Evolutionary conservation across 495 filamentous ascomycete genomes (phyloP).

Genomic region (Hyaloscypha finlandica): DNA sequence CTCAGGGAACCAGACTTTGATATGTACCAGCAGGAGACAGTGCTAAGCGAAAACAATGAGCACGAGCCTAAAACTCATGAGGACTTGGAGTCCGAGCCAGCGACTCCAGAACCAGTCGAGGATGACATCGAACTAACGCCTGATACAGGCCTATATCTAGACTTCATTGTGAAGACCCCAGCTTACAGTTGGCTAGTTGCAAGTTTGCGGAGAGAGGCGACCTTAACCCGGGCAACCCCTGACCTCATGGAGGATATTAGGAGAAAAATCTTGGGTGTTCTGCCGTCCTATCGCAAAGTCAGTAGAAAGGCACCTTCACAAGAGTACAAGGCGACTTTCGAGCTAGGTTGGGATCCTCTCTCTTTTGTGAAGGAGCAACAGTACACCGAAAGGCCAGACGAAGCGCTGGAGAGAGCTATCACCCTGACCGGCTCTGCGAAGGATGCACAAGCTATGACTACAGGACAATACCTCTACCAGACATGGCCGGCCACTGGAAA

Average conservation of each 20-base stretch:
- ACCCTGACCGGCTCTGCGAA: not conserved
- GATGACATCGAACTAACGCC: too few relatives aligned
- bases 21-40: too few relatives aligned
- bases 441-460: not conserved
- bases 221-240: not conserved
- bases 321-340: not conserved
- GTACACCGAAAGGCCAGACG: not conserved
- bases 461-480: not conserved
- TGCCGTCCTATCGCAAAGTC: not conserved
- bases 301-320: not conserved
- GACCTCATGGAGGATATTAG: not conserved
- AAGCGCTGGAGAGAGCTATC: not conserved
- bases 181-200: not conserved
- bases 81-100: too few relatives aligned
- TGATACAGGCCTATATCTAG: not conserved
- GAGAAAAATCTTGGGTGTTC: not conserved
- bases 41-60: not conserved
- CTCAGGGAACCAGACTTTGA: too few relatives aligned
- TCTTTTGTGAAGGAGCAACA: not conserved
- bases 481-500: not conserved
- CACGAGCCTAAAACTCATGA: not conserved
- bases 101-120: too few relatives aligned
- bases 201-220: not conserved
- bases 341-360: not conserved
- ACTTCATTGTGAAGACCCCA: not conserved